These are phyloP conservation scores for Aspergillus brunneoviolaceus DNA, from an alignment of 2,329 filamentous ascomycete genomes.

Conservation along the genomic window DNA sequence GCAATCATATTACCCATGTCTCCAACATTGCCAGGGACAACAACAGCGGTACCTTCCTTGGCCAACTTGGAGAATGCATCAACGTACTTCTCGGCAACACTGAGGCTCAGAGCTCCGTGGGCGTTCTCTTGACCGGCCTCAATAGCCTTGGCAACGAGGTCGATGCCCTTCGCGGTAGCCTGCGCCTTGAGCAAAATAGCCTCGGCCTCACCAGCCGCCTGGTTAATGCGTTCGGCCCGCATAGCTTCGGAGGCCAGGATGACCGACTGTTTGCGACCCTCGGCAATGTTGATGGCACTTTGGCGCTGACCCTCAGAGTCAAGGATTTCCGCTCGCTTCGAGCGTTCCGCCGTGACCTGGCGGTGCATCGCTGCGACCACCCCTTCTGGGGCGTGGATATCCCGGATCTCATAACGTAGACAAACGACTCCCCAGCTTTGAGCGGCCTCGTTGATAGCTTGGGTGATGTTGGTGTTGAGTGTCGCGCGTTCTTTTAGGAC, in stretches of 20 bases:
- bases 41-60: conserved; percentile 91
- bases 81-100: conserved; percentile 95
- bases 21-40: conserved; percentile 94
- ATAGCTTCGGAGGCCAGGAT: conserved; percentile 93
- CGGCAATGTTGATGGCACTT: conserved; percentile 97
- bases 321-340: conserved; percentile 95
- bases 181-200: conserved; percentile 82
- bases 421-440: conserved; percentile 97
- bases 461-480: conserved; percentile 97
- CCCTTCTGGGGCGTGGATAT: conserved; percentile 91
- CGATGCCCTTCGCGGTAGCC: conserved; percentile 85
- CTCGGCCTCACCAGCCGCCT: conserved; percentile 87
- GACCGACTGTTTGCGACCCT: conserved; percentile 94
- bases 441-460: conserved; percentile 95
- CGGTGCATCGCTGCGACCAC: conserved; percentile 98
- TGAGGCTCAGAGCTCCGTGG: conserved; percentile 79
- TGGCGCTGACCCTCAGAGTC: conserved; percentile 97
- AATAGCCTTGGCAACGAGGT: conserved; percentile 77
- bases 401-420: conserved; percentile 94
- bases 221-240: conserved; percentile 88
- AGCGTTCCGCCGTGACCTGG: conserved; percentile 94
- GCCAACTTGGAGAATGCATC: conserved; percentile 90
- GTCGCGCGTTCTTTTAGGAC: conserved; percentile 95
- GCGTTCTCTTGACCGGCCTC: conserved; percentile 70
- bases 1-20: conserved; percentile 97